These are phyloP conservation scores for Medicago arabica DNA, from an alignment of 306 rosid genomes.

Conservation along the genomic window DNA sequence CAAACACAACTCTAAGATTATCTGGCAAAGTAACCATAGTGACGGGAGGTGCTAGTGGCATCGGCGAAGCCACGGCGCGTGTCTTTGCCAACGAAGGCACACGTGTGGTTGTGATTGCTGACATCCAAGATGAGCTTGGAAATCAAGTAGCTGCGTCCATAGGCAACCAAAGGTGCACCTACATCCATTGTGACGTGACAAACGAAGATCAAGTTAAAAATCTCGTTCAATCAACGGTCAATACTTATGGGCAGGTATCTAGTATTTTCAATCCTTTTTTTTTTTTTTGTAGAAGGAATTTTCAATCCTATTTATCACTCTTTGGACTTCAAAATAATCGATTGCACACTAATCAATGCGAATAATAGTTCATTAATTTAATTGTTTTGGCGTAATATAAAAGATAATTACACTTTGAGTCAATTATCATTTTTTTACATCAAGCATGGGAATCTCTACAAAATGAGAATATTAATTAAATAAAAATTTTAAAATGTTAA, in stretches of 20 bases:
- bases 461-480: no score
- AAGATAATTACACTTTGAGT: no score
- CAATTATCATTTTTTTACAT: no score
- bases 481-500: no score
- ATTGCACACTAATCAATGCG: no score
- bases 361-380: no score
- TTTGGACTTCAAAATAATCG: no score
- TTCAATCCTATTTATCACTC: neutral
- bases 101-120: slow-evolving; percentile 55
- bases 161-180: slow-evolving; percentile 47
- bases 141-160: slow-evolving; percentile 47
- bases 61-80: slow-evolving; percentile 61
- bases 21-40: slow-evolving; percentile 55
- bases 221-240: slow-evolving; percentile 47
- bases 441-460: no score
- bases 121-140: slow-evolving; percentile 57
- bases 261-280: neutral
- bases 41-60: slow-evolving; percentile 68
- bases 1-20: slow-evolving; percentile 12
- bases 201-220: slow-evolving; percentile 57
- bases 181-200: slow-evolving; percentile 62
- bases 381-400: no score
- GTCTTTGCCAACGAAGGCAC: slow-evolving; percentile 50
- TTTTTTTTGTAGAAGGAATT: no score
- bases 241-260: slow-evolving; percentile 32